Percentiles rank a stretch among this genome's conserved stretches.
Conservation (phyloP, 305 asterid species). For the Fraxinus albicans region DNA sequence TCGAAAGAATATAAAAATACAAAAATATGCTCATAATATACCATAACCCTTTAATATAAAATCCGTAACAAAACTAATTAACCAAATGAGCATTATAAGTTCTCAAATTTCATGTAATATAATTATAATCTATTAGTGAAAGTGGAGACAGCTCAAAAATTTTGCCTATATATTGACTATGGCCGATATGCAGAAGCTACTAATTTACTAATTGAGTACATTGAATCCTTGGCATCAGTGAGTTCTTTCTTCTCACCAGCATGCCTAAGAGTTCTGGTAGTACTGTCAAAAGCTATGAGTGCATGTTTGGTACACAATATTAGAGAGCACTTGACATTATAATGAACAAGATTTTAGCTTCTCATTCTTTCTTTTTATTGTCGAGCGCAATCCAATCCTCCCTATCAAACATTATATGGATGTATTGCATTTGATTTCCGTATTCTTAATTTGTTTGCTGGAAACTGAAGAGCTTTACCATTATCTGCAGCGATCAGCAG, state of each 20-base stretch:
- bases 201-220: constrained; percentile 72
- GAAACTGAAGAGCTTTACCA: constrained; percentile 18
- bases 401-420: neutral
- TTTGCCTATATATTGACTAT: constrained; percentile 36
- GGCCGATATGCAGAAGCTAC: constrained; percentile 86
- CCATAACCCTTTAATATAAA: no score
- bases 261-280: neutral
- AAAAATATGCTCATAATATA: no score
- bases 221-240: constrained; percentile 62
- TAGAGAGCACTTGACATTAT: neutral
- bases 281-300: neutral
- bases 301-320: no score
- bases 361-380: neutral
- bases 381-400: neutral
- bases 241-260: constrained; percentile 24
- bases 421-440: neutral
- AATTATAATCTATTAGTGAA: no score
- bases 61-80: no score
- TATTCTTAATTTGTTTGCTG: constrained; percentile 6
- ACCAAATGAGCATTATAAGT: no score
- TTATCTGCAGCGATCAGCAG: constrained; percentile 67
- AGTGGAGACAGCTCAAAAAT: no score
- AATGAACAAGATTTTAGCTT: neutral
- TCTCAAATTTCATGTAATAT: no score
- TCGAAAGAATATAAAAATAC: no score